Evolutionary conservation across 371 early-diverging fungal genomes (phyloP).

Genomic region (Mortierella sp.): DNA sequence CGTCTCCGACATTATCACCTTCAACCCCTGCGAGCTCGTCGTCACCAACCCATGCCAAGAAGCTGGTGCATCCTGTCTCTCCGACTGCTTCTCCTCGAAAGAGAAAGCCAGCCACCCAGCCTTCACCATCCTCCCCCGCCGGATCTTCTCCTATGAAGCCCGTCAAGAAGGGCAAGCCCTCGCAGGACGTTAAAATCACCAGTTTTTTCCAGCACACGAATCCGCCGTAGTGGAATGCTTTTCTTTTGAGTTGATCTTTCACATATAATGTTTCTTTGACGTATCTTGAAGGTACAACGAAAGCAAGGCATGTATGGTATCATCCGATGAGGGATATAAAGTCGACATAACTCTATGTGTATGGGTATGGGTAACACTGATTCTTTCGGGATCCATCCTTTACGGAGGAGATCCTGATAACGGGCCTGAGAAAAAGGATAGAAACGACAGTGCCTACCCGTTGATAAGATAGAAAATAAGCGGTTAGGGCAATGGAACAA

Average conservation of each 20-base stretch:
- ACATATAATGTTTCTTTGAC: not conserved
- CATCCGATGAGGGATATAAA: not conserved
- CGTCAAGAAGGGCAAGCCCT: conserved; percentile 29
- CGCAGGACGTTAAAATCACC: conserved; percentile 45
- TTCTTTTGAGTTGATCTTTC: not conserved
- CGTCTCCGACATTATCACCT: conserved; percentile 9
- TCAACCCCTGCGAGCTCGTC: conserved; percentile 5
- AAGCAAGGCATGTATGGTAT: not conserved
- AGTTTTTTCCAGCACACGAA: conserved; percentile 35
- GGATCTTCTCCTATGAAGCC: conserved; percentile 9
- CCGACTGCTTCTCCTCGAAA: conserved; percentile 29
- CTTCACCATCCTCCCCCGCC: not conserved
- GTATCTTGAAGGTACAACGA: not conserved
- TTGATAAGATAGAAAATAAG: not conserved
- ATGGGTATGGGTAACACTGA: not conserved
- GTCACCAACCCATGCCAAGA: conserved; percentile 9
- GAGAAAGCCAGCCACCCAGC: conserved; percentile 1
- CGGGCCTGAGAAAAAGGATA: conserved; percentile 41
- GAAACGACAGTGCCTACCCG: conserved; percentile 31
- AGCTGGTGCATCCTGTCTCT: not conserved
- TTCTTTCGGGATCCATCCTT: not conserved
- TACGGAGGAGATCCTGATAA: conserved; percentile 39
- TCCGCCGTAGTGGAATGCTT: not conserved
- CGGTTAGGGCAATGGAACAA: not conserved
- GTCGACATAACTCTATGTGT: not conserved